Evolutionary conservation across 495 filamentous ascomycete genomes (phyloP), one percentile per base, ranked within the genome.

Genomic region (Aspergillus ostianus): DNA sequence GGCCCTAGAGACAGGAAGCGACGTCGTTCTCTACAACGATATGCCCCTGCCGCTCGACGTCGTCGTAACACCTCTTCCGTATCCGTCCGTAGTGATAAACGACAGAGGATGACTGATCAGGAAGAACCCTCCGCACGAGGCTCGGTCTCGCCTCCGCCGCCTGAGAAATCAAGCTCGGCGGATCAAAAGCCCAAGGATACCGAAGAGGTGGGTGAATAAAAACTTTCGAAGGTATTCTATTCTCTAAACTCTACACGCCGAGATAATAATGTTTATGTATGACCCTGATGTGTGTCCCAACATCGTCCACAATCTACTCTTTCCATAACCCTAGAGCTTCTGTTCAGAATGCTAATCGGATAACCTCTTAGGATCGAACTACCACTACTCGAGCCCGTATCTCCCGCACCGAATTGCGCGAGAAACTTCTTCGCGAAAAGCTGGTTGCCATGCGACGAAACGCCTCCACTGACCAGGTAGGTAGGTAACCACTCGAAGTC

Each of bases 381-480:
- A 15, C 51, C 13, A 48, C 62, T 8, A 13, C 46, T 18, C 46
- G 48, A 50, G 4, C 55, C 45, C 67, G 65, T 45, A 67, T 76
- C 29, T 72, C 70, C 27, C 78, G 81, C 46, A 87, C 77, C 61
- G 80, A 85, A 67, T 76, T 88, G 50, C 82, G 84, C 51, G 87
- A 91, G 73, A 84, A 75, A 67, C 75, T 89, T 56, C 80, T 89
- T 13, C 84, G 83, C 66, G 87, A 90, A 67, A 85, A 82, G 69
- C 80, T 90, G 56, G 85, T 87, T 74, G 77, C 76, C 21, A 70
- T 73, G 61, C 69, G 79, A 45, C 75, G 75, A 57, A 63, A 66
- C 55, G 64, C 67, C 53, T 65, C 61, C 32, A 66, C 48, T 53
- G 56, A 70, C 54, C 69, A 75, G 60, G 67, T 66, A 64, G 66